phyloP scores from a whole-genome alignment of 1,284 basidiomycete genomes.

The Boletus hoseneyae region DNA sequence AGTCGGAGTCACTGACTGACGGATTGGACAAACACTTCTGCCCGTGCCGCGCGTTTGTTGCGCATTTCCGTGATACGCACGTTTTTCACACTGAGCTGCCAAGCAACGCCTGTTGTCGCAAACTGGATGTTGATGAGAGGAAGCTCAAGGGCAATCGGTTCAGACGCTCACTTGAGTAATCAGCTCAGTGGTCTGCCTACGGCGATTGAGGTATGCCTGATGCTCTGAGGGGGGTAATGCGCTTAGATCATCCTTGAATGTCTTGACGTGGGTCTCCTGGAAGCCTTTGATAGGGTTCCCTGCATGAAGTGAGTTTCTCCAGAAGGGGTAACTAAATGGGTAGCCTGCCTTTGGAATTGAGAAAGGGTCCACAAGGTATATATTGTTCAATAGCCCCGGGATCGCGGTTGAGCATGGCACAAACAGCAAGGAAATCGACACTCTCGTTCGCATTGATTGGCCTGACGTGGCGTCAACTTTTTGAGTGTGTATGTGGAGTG shows the following conservation, averaged over 20 bases:
- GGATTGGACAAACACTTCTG: conserved; percentile 21
- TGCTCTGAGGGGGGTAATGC: conserved; percentile 14
- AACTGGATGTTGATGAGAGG: conserved; percentile 23
- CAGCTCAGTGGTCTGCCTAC: conserved; percentile 11
- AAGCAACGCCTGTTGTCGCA: conserved; percentile 22
- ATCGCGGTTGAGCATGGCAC: conserved; percentile 12
- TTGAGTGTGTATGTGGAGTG: background rate
- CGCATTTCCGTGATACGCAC: conserved; percentile 21
- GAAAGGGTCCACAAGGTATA: conserved; percentile 28
- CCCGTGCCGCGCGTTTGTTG: conserved; percentile 26
- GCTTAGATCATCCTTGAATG: conserved; percentile 18
- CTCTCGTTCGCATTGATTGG: conserved; percentile 20
- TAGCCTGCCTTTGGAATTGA: conserved; percentile 22
- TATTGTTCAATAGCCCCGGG: conserved; percentile 21
- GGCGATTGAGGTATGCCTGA: conserved; percentile 23
- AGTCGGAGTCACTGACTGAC: conserved; percentile 5
- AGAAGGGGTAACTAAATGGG: background rate
- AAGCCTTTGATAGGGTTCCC: conserved; percentile 27
- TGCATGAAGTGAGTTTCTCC: conserved; percentile 11
- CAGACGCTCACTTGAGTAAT: conserved; percentile 13
- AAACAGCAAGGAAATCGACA: conserved; percentile 9
- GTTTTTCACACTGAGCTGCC: conserved; percentile 23
- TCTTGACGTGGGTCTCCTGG: conserved; percentile 18
- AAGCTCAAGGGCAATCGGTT: background rate
- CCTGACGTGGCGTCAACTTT: conserved; percentile 3